A percentile compares a stretch with the other conserved stretches of the same genome.
phyloP scores from a whole-genome alignment of 305 asterid species.

The Fraxinus sp. region DNA sequence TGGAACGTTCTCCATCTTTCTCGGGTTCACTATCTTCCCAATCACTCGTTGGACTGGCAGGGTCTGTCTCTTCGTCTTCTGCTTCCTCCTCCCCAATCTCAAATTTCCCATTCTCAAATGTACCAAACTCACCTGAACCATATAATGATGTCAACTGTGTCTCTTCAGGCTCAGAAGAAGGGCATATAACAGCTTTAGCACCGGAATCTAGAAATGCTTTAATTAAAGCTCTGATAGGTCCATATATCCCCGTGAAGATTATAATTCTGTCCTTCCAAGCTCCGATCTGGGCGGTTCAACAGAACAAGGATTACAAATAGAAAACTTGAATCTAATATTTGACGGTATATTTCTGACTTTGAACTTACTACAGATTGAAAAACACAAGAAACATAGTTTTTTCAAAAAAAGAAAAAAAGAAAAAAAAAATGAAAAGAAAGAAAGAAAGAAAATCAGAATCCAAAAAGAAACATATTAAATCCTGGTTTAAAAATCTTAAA shows the following conservation, averaged over 20 bases:
- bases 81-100: constrained; percentile 93
- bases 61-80: constrained; percentile 71
- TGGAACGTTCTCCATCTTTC: constrained; percentile 46
- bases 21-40: constrained; percentile 96
- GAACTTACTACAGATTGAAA: neutral
- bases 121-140: constrained; percentile 75
- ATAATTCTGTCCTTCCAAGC: constrained; percentile 97
- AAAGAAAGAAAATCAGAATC: neutral
- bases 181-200: constrained; percentile 95
- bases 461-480: neutral
- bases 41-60: constrained; percentile 73
- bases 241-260: constrained; percentile 79
- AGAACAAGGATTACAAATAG: constrained; percentile 8
- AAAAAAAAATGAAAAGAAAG: neutral
- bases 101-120: constrained; percentile 73
- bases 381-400: neutral
- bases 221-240: constrained; percentile 73
- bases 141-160: constrained; percentile 64
- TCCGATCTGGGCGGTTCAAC: constrained; percentile 56
- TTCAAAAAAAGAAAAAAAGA: neutral
- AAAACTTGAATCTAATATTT: neutral
- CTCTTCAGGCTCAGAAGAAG: constrained; percentile 91
- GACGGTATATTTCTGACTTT: neutral
- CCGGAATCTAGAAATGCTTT: constrained; percentile 94
- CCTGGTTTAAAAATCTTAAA: neutral